These are phyloP conservation scores for Halenospora varia DNA, from an alignment of 495 filamentous ascomycete species.

Conservation along the genomic window DNA sequence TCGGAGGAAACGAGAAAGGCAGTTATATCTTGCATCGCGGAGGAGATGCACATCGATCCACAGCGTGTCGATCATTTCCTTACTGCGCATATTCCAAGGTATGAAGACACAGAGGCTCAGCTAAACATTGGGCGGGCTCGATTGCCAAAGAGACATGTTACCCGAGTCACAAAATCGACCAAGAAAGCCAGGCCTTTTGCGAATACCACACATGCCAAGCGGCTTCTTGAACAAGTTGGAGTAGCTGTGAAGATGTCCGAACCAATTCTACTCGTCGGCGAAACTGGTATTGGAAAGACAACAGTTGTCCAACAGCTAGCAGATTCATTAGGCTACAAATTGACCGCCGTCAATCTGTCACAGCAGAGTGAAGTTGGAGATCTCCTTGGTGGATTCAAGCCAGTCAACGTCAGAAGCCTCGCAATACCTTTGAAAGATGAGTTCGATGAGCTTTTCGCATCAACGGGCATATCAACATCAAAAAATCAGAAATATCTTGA, in stretches of 20 bases:
- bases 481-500: slow-evolving; percentile 86
- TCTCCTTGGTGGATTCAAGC: slow-evolving; percentile 92
- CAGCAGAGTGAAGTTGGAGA: slow-evolving; percentile 97
- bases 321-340: slow-evolving; percentile 70
- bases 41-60: slow-evolving; percentile 78
- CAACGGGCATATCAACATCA: slow-evolving; percentile 73
- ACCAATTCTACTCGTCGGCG: slow-evolving; percentile 88
- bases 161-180: slow-evolving; percentile 38
- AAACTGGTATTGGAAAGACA: slow-evolving; percentile 98
- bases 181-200: slow-evolving; percentile 56
- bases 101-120: slow-evolving; percentile 50
- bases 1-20: slow-evolving; percentile 53
- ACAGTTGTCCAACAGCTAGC: slow-evolving; percentile 92
- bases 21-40: slow-evolving; percentile 67
- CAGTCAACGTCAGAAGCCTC: slow-evolving; percentile 82
- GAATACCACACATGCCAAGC: slow-evolving; percentile 64
- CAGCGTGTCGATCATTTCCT: slow-evolving; percentile 71
- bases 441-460: slow-evolving; percentile 82
- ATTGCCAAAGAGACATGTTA: slow-evolving; percentile 42
- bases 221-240: slow-evolving; percentile 79
- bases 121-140: slow-evolving; percentile 67
- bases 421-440: slow-evolving; percentile 88
- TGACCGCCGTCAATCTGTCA: slow-evolving; percentile 89
- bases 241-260: slow-evolving; percentile 78
- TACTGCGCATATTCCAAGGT: slow-evolving; percentile 59